These are phyloP conservation scores for Cerrena zonata DNA, from an alignment of 1,284 basidiomycete genomes.

Conservation along the genomic window DNA sequence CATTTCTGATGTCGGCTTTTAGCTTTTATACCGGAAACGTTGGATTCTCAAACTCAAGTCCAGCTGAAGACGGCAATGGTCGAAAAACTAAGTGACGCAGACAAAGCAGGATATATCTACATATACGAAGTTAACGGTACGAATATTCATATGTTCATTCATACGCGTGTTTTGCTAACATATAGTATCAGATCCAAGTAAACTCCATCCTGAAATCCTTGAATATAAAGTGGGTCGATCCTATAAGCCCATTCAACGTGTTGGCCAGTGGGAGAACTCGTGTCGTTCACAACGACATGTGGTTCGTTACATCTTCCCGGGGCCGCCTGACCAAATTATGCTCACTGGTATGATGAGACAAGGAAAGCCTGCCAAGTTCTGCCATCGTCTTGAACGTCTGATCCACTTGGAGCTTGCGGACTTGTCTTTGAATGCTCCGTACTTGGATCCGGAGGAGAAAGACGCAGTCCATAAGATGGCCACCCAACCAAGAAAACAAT, in stretches of 20 bases:
- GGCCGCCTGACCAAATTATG: slow-evolving; percentile 17
- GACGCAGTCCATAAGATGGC: background rate
- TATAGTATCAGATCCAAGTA: background rate
- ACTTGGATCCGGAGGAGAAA: slow-evolving; percentile 38
- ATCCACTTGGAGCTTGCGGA: slow-evolving; percentile 74
- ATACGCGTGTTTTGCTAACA: background rate
- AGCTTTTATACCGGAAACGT: background rate
- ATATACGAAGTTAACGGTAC: slow-evolving; percentile 69
- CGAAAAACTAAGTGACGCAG: slow-evolving; percentile 50
- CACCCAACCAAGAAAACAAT: slow-evolving; percentile 18
- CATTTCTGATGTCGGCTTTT: background rate
- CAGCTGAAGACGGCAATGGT: slow-evolving; percentile 63
- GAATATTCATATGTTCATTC: slow-evolving; percentile 7
- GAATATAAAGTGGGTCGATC: slow-evolving; percentile 49
- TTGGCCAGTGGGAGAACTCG: slow-evolving; percentile 55
- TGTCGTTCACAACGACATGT: background rate
- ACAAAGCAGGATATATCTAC: slow-evolving; percentile 71
- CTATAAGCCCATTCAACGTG: slow-evolving; percentile 40
- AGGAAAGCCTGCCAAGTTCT: slow-evolving; percentile 46
- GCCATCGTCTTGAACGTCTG: slow-evolving; percentile 54
- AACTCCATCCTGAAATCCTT: background rate
- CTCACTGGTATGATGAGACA: slow-evolving; percentile 46
- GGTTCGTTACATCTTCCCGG: background rate
- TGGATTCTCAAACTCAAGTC: background rate
- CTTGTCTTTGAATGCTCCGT: slow-evolving; percentile 50